Evolutionary conservation across 306 rosid species (phyloP).

Genomic region (Lupinus albus): DNA sequence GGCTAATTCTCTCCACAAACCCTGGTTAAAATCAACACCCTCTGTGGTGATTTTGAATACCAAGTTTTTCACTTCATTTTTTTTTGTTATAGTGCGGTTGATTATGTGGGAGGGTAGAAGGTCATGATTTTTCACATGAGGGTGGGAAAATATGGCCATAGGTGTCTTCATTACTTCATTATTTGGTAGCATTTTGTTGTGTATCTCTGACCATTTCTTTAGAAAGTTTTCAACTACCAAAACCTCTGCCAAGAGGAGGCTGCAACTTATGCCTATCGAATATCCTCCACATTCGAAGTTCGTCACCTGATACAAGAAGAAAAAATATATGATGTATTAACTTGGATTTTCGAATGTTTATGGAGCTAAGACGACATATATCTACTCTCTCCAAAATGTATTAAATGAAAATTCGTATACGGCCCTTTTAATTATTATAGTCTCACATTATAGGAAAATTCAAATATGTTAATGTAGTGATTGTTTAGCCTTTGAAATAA

Average conservation of each 20-base stretch:
- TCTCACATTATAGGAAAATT: no score
- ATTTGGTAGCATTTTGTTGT: conserved; percentile 32
- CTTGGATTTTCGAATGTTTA: no score
- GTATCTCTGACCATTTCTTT: conserved; percentile 58
- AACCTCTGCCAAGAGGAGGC: conserved; percentile 58
- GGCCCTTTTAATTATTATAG: no score
- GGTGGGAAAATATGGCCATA: conserved; percentile 43
- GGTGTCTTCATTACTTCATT: conserved; percentile 37
- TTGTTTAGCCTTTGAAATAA: no score
- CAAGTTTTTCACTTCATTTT: conserved; percentile 37
- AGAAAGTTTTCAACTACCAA: conserved; percentile 52
- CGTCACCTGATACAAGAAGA: conserved; percentile 50
- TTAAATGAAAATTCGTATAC: no score
- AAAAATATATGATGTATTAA: neutral
- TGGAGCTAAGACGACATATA: no score
- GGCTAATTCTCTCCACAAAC: conserved; percentile 35
- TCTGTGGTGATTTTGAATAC: conserved; percentile 42
- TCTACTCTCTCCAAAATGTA: no score
- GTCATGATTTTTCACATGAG: neutral
- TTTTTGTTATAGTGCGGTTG: conserved; percentile 35
- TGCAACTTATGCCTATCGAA: conserved; percentile 66
- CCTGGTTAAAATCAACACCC: neutral
- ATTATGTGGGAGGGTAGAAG: conserved; percentile 27
- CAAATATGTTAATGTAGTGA: no score
- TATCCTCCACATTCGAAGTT: conserved; percentile 64